Conservation (phyloP, 331 rosid species). For the Prunus yedoensis region DNA sequence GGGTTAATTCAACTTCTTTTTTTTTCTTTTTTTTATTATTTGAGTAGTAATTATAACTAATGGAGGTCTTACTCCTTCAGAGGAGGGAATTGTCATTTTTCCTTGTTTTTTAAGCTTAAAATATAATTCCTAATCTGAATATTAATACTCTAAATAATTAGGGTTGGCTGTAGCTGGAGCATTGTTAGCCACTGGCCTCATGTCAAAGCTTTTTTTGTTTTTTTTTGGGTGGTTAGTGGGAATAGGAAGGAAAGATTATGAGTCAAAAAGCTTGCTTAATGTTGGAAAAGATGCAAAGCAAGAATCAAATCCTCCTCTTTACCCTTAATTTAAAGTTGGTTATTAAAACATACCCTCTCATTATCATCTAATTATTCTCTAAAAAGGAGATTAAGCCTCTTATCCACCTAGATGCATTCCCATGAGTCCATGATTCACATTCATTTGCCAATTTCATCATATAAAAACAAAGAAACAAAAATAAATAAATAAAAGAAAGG, state of each 20-base stretch:
- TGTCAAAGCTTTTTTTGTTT: neutral
- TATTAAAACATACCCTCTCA: neutral
- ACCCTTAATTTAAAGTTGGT: conserved; percentile 7
- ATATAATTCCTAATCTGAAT: neutral
- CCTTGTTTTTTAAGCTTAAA: neutral
- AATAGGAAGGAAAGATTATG: neutral
- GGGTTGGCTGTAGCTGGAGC: neutral
- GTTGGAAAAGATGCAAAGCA: conserved; percentile 29
- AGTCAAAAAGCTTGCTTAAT: conserved; percentile 10
- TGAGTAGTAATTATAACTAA: neutral
- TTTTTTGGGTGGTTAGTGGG: neutral
- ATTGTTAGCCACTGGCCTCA: neutral
- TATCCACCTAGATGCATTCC: conserved; percentile 10
- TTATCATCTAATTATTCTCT: neutral
- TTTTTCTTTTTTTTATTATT: neutral
- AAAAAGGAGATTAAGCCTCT: neutral
- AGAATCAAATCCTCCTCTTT: conserved; percentile 24
- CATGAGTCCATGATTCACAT: neutral
- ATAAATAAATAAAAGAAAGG: neutral
- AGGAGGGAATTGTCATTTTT: conserved; percentile 25
- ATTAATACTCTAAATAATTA: neutral
- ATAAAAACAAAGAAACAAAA: neutral
- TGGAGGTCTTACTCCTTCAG: conserved; percentile 3
- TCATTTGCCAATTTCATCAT: neutral
- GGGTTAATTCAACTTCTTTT: conserved; percentile 26